A percentile compares a stretch with the other conserved stretches of the same genome.
These are phyloP conservation scores for Musa balbisiana DNA, from an alignment of 202 grass and related monocot genomes.

Conservation along the genomic window DNA sequence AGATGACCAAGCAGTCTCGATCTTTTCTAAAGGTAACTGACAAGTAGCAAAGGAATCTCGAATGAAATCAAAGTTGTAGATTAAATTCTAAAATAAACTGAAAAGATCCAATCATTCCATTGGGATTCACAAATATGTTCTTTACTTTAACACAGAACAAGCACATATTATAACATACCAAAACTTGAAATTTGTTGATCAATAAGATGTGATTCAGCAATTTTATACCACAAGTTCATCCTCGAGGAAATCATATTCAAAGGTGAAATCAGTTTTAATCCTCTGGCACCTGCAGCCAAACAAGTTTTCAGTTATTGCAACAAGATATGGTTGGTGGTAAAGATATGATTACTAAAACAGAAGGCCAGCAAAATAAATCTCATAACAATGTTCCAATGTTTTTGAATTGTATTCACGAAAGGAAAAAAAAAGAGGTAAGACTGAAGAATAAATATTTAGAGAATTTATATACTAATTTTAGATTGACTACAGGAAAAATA, in stretches of 20 bases:
- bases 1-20: too few relatives aligned
- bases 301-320: conserved; percentile 9
- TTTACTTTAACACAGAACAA: neutral
- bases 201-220: neutral
- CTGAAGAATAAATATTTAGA: too few relatives aligned
- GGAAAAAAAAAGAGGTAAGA: too few relatives aligned
- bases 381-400: too few relatives aligned
- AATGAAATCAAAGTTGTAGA: too few relatives aligned
- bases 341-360: neutral
- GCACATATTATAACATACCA: neutral
- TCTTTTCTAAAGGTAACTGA: too few relatives aligned
- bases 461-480: too few relatives aligned
- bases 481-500: too few relatives aligned
- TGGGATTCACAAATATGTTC: neutral
- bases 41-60: too few relatives aligned
- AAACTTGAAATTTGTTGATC: neutral
- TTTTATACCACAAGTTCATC: conserved; percentile 69
- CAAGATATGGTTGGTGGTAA: neutral
- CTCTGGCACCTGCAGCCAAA: conserved; percentile 79
- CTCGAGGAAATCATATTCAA: conserved; percentile 94
- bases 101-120: neutral
- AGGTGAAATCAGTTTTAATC: conserved; percentile 92
- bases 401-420: too few relatives aligned
- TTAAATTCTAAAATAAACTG: too few relatives aligned
- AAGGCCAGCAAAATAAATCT: too few relatives aligned